A percentile compares a stretch with the other conserved stretches of the same genome.
Evolutionary conservation across 108 stramenopile genomes (phyloP).

Genomic region (Ochromonas danica): DNA sequence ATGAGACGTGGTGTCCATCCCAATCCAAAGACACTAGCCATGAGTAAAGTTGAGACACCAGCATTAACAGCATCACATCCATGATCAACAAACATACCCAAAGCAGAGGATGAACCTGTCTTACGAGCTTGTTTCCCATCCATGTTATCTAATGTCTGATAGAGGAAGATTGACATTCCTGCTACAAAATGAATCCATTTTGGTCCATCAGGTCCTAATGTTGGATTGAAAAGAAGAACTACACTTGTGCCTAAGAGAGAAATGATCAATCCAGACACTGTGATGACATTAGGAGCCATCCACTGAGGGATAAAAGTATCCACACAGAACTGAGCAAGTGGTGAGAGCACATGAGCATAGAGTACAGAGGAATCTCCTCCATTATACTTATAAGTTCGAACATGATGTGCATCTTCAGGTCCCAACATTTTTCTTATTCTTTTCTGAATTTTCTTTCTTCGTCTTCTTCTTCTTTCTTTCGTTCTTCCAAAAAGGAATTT

Average conservation of each 20-base stretch:
- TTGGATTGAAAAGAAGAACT: slow-evolving; percentile 22
- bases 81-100: slow-evolving; percentile 96
- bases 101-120: slow-evolving; percentile 76
- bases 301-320: slow-evolving; percentile 65
- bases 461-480: too few relatives aligned
- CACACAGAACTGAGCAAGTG: slow-evolving; percentile 71
- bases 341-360: slow-evolving; percentile 56
- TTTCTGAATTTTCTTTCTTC: too few relatives aligned
- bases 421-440: neutral
- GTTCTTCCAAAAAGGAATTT: too few relatives aligned
- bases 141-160: slow-evolving; percentile 91
- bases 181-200: slow-evolving; percentile 75
- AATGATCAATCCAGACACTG: slow-evolving; percentile 69
- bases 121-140: slow-evolving; percentile 93
- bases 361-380: slow-evolving; percentile 7
- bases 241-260: slow-evolving; percentile 60
- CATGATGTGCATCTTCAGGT: neutral
- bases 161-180: slow-evolving; percentile 69
- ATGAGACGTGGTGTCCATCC: slow-evolving; percentile 31
- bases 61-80: slow-evolving; percentile 84
- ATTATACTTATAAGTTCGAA: neutral
- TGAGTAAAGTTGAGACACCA: slow-evolving; percentile 38
- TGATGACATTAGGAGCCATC: slow-evolving; percentile 87
- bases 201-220: slow-evolving; percentile 51
- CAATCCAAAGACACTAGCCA: slow-evolving; percentile 36